Conservation (phyloP, 2,329 filamentous ascomycete genomes). For the Camptophora hylomeconis region DNA sequence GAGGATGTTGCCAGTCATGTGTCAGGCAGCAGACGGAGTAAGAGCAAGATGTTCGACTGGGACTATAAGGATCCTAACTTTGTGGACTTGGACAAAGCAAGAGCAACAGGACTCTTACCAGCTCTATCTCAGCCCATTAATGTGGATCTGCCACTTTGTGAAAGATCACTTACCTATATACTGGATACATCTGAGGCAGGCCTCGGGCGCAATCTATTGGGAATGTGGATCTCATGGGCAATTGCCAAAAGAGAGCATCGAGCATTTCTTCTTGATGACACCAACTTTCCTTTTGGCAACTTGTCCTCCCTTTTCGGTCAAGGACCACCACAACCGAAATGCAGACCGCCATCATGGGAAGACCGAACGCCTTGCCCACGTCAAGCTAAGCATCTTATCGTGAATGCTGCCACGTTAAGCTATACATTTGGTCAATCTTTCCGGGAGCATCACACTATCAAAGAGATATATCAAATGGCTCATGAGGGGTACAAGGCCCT, state of each 20-base stretch:
- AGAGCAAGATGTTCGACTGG: conserved; percentile 38
- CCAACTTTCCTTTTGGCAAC: conserved; percentile 67
- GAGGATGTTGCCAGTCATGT: conserved; percentile 50
- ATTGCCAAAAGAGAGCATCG: conserved; percentile 61
- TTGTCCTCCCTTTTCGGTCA: conserved; percentile 60
- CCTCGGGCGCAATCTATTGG: conserved; percentile 62
- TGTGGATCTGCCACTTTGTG: conserved; percentile 41
- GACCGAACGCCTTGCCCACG: conserved; percentile 71
- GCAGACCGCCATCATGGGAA: conserved; percentile 57
- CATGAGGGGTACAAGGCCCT: conserved; percentile 59
- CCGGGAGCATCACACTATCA: conserved; percentile 41
- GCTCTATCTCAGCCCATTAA: conserved; percentile 11
- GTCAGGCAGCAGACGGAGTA: conserved; percentile 38
- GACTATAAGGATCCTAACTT: conserved; percentile 55
- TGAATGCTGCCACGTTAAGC: conserved; percentile 54
- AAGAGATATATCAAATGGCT: conserved; percentile 54
- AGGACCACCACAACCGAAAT: conserved; percentile 47
- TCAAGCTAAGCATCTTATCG: conserved; percentile 59
- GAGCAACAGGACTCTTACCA: conserved; percentile 50
- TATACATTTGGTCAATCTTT: conserved; percentile 52
- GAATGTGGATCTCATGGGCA: conserved; percentile 73
- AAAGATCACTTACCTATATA: conserved; percentile 62
- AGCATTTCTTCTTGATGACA: conserved; percentile 74
- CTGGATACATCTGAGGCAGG: conserved; percentile 64
- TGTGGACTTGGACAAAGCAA: conserved; percentile 61